Evolutionary conservation across 768 basidiomycete genomes (phyloP).

Genomic region (Dacryopinax primogenitus): DNA sequence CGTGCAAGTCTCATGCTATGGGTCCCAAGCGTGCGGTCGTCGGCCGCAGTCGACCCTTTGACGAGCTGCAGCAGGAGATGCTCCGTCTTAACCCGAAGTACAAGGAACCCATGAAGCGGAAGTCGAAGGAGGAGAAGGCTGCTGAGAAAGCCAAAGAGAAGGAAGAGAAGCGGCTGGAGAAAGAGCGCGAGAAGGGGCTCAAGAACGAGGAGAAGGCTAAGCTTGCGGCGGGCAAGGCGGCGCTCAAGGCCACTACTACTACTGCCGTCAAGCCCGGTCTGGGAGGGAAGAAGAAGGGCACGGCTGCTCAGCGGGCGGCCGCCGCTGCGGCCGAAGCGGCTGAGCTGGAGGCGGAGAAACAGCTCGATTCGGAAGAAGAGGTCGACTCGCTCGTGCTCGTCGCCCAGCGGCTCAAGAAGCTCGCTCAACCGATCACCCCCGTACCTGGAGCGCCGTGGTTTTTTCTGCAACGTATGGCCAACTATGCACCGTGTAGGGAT

Average conservation of each 20-base stretch:
- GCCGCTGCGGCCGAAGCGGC: slow-evolving; percentile 32
- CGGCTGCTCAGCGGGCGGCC: slow-evolving; percentile 27
- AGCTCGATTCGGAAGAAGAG: slow-evolving; percentile 5
- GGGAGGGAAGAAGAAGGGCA: slow-evolving; percentile 46
- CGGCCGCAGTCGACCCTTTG: slow-evolving; percentile 71
- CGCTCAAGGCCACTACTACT: slow-evolving; percentile 21
- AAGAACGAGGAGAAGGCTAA: slow-evolving; percentile 48
- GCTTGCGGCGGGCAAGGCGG: slow-evolving; percentile 35
- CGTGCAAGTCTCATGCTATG: slow-evolving; percentile 97
- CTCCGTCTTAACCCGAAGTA: slow-evolving; percentile 76
- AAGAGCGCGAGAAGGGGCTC: slow-evolving; percentile 38
- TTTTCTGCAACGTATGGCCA: background rate
- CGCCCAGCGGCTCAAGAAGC: slow-evolving; percentile 4
- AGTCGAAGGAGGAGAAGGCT: slow-evolving; percentile 62
- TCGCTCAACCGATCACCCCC: background rate
- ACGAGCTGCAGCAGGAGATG: slow-evolving; percentile 82
- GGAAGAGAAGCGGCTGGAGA: slow-evolving; percentile 42
- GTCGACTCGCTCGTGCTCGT: background rate
- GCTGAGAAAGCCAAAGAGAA: slow-evolving; percentile 49
- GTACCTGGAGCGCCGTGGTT: background rate
- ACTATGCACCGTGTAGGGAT: background rate
- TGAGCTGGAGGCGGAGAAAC: slow-evolving; percentile 2
- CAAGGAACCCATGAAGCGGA: slow-evolving; percentile 74
- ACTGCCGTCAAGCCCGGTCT: slow-evolving; percentile 36
- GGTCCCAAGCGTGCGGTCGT: slow-evolving; percentile 86